Base-by-base conservation (phyloP, 140 eudicot genomes). In the Erigeron philadelphicus region DNA sequence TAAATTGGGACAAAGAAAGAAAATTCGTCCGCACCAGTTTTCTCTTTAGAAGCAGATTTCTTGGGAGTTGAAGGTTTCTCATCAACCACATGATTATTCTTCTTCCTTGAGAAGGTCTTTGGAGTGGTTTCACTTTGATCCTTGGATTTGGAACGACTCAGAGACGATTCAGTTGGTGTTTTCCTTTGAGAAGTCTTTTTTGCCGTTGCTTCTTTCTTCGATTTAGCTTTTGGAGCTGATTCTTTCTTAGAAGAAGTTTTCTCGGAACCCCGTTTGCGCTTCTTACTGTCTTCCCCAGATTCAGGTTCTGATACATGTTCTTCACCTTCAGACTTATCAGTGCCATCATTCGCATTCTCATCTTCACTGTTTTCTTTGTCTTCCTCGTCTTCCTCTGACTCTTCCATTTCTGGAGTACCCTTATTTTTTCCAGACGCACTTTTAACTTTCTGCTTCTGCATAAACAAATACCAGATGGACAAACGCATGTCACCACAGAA, bases 31-130 rank as follows among this genome's bases (percentile, higher is more conserved):
- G 53, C 53, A 84, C 95, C 96, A 54, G 80, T 60, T 68, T 82
- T 89, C 80, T 89, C 95, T 78, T 80, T 89, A 40, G 90, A 77
- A 70, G 86, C 61, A 41, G 96, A 75, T 70, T 77, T 84, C 76
- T 78, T 88, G 12, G 85, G 72, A 54, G 88, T 69, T 42, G 87
- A 64, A 46, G 96, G 67, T 86, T 89, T 92, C 77, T 83, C 96
- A 61, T 86, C 81, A 1, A 50, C 76, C 63, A 59, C 77, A 11
- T 82, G 78, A 67, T 55, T 78, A 64, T 86, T 89, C 85, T 83
- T 88, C 85, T 84, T 90, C 82, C 83, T 81, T 17, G 95, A 81
- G 58, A 84, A 81, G 5, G 81, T 86, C 81, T 81, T 88, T 6
- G 92, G 80, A 55, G 76, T 80, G 16, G 76, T 67, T 44, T 79